Percentiles rank a stretch among this genome's conserved stretches.
These are phyloP conservation scores for Leersia perrieri DNA, from an alignment of 176 grass and related monocot species.

Conservation along the genomic window DNA sequence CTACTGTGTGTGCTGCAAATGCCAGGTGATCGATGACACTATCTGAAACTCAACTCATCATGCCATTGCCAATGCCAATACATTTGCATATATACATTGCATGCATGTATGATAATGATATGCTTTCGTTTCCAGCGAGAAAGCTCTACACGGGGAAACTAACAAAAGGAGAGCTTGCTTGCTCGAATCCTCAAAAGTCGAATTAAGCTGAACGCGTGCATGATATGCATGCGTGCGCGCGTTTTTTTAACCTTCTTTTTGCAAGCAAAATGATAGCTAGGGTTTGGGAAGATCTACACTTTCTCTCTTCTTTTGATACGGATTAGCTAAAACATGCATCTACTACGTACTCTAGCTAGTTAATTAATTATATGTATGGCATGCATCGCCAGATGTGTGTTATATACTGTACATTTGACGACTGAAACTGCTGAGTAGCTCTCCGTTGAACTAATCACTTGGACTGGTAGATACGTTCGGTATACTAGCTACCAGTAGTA, in stretches of 20 bases:
- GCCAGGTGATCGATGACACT: background rate
- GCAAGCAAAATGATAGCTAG: background rate
- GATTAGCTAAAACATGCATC: no score
- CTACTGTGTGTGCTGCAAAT: background rate
- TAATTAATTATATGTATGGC: no score
- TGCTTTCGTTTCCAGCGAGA: background rate
- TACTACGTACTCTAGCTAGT: no score
- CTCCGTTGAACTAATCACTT: background rate
- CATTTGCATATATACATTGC: no score
- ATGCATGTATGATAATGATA: background rate
- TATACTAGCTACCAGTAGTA: no score
- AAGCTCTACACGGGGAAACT: background rate
- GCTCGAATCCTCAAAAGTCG: background rate
- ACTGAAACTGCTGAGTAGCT: background rate
- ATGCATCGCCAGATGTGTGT: no score
- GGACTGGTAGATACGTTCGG: no score
- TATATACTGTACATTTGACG: no score
- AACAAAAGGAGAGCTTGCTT: background rate
- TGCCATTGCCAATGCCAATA: no score
- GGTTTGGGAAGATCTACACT: background rate
- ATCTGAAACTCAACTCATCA: no score
- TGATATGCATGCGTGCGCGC: background rate
- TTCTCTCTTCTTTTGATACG: background rate
- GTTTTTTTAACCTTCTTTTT: background rate
- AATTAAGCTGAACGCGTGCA: background rate